phyloP scores from a whole-genome alignment of 2,329 filamentous ascomycete genomes.

The Monosporascus sp. region DNA sequence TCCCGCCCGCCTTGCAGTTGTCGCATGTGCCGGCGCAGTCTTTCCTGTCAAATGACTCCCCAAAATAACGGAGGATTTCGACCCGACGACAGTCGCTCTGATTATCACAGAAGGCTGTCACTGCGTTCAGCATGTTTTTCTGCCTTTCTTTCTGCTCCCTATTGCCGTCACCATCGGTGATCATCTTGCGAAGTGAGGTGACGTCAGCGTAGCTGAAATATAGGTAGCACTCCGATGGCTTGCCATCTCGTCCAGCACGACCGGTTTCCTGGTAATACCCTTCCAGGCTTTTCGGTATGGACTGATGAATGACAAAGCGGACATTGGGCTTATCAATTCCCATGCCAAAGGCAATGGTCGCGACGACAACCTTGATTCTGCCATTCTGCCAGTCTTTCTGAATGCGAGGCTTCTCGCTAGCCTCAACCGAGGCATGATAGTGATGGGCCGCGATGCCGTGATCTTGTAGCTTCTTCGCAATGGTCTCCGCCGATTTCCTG shows the following conservation, averaged over 20 bases:
- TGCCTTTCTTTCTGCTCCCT: constrained; percentile 79
- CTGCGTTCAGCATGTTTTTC: constrained; percentile 75
- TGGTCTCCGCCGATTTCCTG: constrained; percentile 72
- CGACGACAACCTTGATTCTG: constrained; percentile 81
- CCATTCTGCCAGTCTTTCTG: constrained; percentile 82
- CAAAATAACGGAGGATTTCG: constrained; percentile 91
- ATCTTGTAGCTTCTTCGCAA: constrained; percentile 63
- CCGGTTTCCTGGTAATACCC: constrained; percentile 99
- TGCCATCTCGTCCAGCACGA: constrained; percentile 85
- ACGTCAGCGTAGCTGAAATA: constrained; percentile 82
- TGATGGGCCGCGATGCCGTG: constrained; percentile 69
- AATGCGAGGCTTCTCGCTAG: constrained; percentile 62
- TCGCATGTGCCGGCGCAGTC: constrained; percentile 77
- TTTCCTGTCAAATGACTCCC: constrained; percentile 68
- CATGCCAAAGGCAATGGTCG: constrained; percentile 98
- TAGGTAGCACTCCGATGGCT: constrained; percentile 81
- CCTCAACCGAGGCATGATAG: constrained; percentile 77
- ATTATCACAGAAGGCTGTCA: constrained; percentile 88
- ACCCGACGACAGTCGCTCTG: constrained; percentile 78
- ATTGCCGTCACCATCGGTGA: constrained; percentile 72
- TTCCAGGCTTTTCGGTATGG: constrained; percentile 88
- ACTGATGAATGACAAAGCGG: constrained; percentile 91
- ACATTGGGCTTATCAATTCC: constrained; percentile 99
- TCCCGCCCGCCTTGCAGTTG: constrained; percentile 72
- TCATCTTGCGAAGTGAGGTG: constrained; percentile 69